phyloP scores from a whole-genome alignment of 2,329 filamentous ascomycete genomes.

The Aspergillus neotritici region DNA sequence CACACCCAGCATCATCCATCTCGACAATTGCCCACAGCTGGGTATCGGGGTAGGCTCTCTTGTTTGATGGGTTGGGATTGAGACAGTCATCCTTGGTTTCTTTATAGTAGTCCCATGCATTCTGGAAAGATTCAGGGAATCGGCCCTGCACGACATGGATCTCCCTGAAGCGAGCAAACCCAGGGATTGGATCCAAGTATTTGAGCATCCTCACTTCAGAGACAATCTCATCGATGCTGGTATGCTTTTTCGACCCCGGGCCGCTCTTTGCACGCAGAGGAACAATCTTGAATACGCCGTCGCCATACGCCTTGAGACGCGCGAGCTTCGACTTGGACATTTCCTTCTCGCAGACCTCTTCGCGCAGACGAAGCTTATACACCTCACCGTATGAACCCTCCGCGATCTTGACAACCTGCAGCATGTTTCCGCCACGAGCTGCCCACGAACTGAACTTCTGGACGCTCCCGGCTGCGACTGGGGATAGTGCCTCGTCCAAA shows the following conservation, averaged over 20 bases:
- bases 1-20: slow-evolving; percentile 60
- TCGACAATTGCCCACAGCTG: slow-evolving; percentile 61
- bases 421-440: slow-evolving; percentile 31
- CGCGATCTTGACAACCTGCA: slow-evolving; percentile 55
- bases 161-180: slow-evolving; percentile 58
- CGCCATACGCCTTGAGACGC: slow-evolving; percentile 35
- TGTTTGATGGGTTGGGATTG: slow-evolving; percentile 54
- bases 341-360: slow-evolving; percentile 29
- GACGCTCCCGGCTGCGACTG: slow-evolving; percentile 30
- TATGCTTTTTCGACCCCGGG: slow-evolving; percentile 39
- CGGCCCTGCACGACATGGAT: slow-evolving; percentile 54
- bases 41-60: slow-evolving; percentile 47
- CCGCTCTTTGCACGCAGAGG: slow-evolving; percentile 40
- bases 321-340: slow-evolving; percentile 35
- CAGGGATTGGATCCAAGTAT: slow-evolving; percentile 54
- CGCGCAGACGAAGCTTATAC: slow-evolving; percentile 49
- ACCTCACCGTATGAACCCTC: slow-evolving; percentile 64
- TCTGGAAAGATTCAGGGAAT: slow-evolving; percentile 48
- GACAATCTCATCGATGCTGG: slow-evolving; percentile 46
- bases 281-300: slow-evolving; percentile 47
- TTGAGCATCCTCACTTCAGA: slow-evolving; percentile 50
- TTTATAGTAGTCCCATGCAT: slow-evolving; percentile 39
- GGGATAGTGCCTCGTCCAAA: slow-evolving; percentile 33
- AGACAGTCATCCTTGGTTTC: slow-evolving; percentile 41
- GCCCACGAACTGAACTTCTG: slow-evolving; percentile 39